Evolutionary conservation across 75 land plant genomes (phyloP).

Genomic region (Gnetum montanum): DNA sequence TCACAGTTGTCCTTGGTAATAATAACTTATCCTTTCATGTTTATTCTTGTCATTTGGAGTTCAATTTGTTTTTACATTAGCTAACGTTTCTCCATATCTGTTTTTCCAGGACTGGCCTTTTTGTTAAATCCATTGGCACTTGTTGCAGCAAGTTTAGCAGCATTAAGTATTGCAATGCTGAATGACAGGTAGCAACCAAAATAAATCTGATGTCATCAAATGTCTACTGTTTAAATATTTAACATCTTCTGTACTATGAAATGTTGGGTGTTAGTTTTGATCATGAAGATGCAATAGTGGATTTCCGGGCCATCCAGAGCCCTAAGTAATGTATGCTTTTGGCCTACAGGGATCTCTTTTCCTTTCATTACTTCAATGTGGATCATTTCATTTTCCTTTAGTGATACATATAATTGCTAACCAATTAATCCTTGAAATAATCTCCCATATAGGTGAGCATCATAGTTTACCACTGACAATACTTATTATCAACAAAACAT

Average conservation of each 20-base stretch:
- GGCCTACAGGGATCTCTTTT: too few relatives aligned
- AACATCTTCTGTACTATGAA: neutral
- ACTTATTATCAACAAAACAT: too few relatives aligned
- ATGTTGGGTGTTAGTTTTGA: neutral
- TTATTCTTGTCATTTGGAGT: neutral
- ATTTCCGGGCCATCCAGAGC: neutral
- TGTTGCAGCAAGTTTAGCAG: conserved; percentile 67
- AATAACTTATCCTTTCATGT: neutral
- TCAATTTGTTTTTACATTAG: neutral
- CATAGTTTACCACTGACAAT: too few relatives aligned
- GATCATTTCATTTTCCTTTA: too few relatives aligned
- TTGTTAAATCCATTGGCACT: conserved; percentile 68
- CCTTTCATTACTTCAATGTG: too few relatives aligned
- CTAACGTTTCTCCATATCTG: conserved; percentile 2
- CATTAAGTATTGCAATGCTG: conserved; percentile 64
- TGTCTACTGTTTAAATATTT: neutral
- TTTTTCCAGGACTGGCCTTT: conserved; percentile 80
- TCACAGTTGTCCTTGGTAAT: conserved; percentile 69
- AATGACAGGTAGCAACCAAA: conserved; percentile 84
- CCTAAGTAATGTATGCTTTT: too few relatives aligned
- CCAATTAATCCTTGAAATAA: too few relatives aligned
- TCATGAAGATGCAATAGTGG: neutral
- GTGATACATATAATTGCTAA: too few relatives aligned
- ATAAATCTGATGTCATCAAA: neutral
- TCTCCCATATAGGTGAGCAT: too few relatives aligned